Base-by-base conservation (phyloP, 805 yeast genomes). In the Wickerhamomyces alni region DNA sequence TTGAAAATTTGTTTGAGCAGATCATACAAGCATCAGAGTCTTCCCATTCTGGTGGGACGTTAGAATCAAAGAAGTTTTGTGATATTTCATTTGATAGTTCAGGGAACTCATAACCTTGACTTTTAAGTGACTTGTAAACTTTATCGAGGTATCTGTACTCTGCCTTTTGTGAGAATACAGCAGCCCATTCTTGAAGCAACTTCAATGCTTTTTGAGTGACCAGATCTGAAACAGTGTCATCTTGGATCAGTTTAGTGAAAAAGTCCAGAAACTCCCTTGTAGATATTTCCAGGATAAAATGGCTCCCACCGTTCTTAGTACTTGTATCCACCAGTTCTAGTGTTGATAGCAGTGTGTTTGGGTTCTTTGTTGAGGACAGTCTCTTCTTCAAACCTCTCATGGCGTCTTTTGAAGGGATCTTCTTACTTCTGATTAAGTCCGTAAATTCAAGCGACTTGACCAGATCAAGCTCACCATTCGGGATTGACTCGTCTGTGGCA, bases 11-110 rank as follows among this genome's bases (percentile, higher is more conserved):
- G 31, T 71, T 77, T 37, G 94, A 87, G 50, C 97, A 87, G 40
- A 87, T 78, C 97, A 93, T 89, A 61, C 99, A 93, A 4, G 87
- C 87, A 51, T 87, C 95, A 10, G 89, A 83, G 55, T 93, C 99
- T 17, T 85, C 81, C 99, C 99, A 93, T 51, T 88, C 97, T 0
- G 99, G 98, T 2, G 99, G 97, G 5, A 89, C 89, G 45, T 79
- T 83, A 2, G 96, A 76, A 52, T 91, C 97, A 36, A 91, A 76
- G 58, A 89, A 77, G 5, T 72, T 67, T 27, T 69, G 52, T 18
- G 65, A 60, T 35, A 73, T 62, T 13, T 42, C 48, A 46, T 57
- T 38, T 41, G 48, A 17, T 61, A 58, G 21, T 59, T 55, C 19
- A 64, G 95, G 95, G 53, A 89, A 87, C 38, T 69, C 65, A 48